Evolutionary conservation across 2,329 filamentous ascomycete species (phyloP), one percentile per base, ranked within the genome.

Genomic region (Raffaelea ambrosiae): DNA sequence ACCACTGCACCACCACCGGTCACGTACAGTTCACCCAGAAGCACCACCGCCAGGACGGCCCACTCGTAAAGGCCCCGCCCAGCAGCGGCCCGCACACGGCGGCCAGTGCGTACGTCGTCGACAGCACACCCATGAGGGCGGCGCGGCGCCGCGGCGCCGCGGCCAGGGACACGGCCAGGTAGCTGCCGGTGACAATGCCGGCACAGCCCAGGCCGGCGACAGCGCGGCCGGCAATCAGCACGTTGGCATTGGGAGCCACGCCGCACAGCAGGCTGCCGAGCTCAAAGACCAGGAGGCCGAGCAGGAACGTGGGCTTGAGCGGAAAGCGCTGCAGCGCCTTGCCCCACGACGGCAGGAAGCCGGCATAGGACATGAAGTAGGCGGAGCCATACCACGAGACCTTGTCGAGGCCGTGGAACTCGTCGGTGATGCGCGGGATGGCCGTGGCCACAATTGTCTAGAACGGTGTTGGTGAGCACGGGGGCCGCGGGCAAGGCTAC

Each of bases 171-270:
- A 77, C 64, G 38, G 79, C 74, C 3, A 66, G 76, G 52, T 79
- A 61, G 3, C 64, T 63, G 0, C 77, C 76, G 13, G 68, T 73
- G 46, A 69, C 64, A 3, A 80, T 52, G 0, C 71, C 77, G 3
- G 74, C 67, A 3, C 64, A 65, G 1, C 77, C 76, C 0, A 71
- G 52, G 0, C 77, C 77, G 0, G 76, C 72, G 3, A 80, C 61
- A 1, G 72, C 71, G 5, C 76, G 68, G 1, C 76, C 76, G 4
- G 72, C 57, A 47, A 81, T 79, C 48, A 81, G 68, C 63, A 73
- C 73, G 0, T 59, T 52, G 0, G 72, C 74, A 14, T 64, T 72
- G 0, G 56, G 61, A 0, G 76, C 70, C 49, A 67, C 51, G 50
- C 61, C 77, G 53, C 76, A 80, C 14, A 81, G 58, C 4, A 74